Evolutionary conservation across 495 filamentous ascomycete genomes (phyloP), one percentile per base, ranked within the genome.

Genomic region (Neohortaea acidophila): DNA sequence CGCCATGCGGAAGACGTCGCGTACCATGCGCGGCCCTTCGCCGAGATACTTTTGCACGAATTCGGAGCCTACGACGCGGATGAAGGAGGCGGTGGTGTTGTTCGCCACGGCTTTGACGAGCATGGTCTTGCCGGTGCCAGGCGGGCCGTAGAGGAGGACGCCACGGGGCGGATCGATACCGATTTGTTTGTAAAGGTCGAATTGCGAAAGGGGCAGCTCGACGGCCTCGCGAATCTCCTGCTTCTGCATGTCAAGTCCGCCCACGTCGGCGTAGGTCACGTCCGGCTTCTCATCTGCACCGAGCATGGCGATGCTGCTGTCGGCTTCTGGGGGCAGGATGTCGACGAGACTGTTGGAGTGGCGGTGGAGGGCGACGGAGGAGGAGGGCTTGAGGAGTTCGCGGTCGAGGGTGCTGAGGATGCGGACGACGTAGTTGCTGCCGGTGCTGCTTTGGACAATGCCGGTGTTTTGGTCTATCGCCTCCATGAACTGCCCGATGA

Each of bases 401-500:
- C 89, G 91, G 63, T 97, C 89, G 56, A 97, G 84, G 7, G 89
- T 97, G 39, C 91, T 96, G 39, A 97, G 74, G 51, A 97, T 91
- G 29, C 91, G 86, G 54, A 97, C 91, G 52, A 97, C 91, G 59
- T 96, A 97, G 65, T 97, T 97, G 23, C 86, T 94, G 31, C 89
- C 89, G 13, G 89, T 97, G 44, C 84, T 93, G 26, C 85, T 94
- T 58, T 96, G 91, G 32, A 97, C 89, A 49, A 97, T 97, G 41
- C 91, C 91, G 44, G 91, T 97, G 57, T 94, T 97, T 58, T 97
- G 91, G 62, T 97, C 89, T 52, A 97, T 97, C 36, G 89, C 89
- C 63, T 97, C 89, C 89, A 97, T 97, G 59, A 97, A 97, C 64
- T 97, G 89, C 33, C 89, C 89, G 58, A 97, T 97, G 40, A 97